Evolutionary conservation across 331 rosid species (phyloP).

Genomic region (Cydonia oblonga): DNA sequence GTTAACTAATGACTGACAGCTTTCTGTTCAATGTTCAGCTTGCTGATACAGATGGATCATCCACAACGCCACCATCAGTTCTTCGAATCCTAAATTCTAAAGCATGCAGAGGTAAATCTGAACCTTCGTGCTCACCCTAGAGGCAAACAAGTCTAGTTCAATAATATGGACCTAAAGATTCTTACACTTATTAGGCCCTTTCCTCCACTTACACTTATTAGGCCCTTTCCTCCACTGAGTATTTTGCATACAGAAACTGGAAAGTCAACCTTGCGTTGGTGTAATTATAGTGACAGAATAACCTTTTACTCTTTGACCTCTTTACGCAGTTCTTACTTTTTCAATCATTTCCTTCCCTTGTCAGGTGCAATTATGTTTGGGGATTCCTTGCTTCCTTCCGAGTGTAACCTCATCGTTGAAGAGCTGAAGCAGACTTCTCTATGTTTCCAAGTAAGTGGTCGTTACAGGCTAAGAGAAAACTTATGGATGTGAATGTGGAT

Average conservation of each 20-base stretch:
- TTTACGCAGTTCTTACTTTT: background rate
- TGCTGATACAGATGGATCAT: constrained; percentile 93
- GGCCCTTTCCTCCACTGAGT: background rate
- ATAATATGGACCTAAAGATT: background rate
- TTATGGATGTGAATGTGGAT: background rate
- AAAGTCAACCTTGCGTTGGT: background rate
- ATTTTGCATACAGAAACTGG: background rate
- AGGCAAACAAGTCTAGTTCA: background rate
- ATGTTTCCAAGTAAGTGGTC: constrained; percentile 70
- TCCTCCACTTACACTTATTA: background rate
- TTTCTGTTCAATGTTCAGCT: constrained; percentile 38
- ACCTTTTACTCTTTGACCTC: background rate
- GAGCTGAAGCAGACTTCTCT: constrained; percentile 79
- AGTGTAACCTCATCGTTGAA: constrained; percentile 82
- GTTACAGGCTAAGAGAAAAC: background rate
- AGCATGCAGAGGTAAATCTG: constrained; percentile 79
- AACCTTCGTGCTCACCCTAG: background rate
- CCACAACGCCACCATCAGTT: constrained; percentile 78
- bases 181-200: too few relatives aligned
- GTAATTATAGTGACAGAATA: background rate
- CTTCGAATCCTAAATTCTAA: constrained; percentile 71
- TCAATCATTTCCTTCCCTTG: background rate
- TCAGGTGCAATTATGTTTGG: constrained; percentile 97
- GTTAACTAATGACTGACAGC: constrained; percentile 1
- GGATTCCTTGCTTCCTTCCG: constrained; percentile 84